phyloP scores from a whole-genome alignment of 768 basidiomycete genomes.

The Hortiboletus campestris region DNA sequence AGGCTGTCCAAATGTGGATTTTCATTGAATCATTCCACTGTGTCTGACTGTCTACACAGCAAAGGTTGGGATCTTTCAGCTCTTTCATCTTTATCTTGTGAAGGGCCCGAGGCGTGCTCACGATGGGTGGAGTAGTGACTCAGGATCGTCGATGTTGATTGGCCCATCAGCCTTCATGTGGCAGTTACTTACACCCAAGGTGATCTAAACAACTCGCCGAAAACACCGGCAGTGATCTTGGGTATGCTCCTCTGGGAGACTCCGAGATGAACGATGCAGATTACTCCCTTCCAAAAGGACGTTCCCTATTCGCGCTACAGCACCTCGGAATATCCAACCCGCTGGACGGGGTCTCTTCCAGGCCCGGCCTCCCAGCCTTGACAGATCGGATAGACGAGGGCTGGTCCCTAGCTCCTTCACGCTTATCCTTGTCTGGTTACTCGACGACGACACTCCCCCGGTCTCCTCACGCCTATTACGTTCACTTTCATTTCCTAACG shows the following conservation, averaged over 20 bases:
- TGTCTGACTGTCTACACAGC: no score
- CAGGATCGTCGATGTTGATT: background rate
- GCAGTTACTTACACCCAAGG: background rate
- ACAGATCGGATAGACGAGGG: conserved; percentile 11
- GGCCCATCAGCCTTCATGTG: background rate
- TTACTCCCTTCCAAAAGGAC: background rate
- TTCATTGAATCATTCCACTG: no score
- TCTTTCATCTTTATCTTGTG: background rate
- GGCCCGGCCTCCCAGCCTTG: background rate
- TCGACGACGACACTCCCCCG: background rate
- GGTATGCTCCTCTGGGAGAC: background rate
- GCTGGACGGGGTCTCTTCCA: background rate
- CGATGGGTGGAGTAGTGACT: background rate
- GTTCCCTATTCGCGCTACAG: background rate
- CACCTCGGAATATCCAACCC: background rate
- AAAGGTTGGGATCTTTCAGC: background rate
- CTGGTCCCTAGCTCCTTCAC: conserved; percentile 11
- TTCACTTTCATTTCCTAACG: background rate
- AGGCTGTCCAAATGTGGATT: no score
- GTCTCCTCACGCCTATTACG: background rate
- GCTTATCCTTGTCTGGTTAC: background rate
- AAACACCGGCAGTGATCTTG: conserved; percentile 10
- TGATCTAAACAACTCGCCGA: background rate
- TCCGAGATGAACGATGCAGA: background rate
- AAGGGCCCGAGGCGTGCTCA: background rate